Percentiles rank a stretch among this genome's conserved stretches.
These are phyloP conservation scores for Penicillium vulpinum DNA, from an alignment of 2,329 filamentous ascomycete genomes.

Conservation along the genomic window DNA sequence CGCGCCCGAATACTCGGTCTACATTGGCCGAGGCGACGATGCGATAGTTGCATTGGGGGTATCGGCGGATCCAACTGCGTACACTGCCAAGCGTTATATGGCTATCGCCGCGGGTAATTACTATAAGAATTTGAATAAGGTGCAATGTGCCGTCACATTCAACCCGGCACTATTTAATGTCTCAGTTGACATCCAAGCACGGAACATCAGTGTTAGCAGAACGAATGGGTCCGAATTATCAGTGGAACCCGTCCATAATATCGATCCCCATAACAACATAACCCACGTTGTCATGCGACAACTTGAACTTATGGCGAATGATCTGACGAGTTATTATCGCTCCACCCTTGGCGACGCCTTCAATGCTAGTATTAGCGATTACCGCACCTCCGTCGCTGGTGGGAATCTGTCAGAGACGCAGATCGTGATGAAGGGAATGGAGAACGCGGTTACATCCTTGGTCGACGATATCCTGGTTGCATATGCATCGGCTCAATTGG, in stretches of 20 bases:
- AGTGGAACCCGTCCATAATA: neutral
- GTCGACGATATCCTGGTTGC: slow-evolving; percentile 8
- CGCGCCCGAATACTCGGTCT: slow-evolving; percentile 1
- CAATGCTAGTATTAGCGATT: slow-evolving; percentile 13
- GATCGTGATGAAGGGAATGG: slow-evolving; percentile 5
- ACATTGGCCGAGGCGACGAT: neutral
- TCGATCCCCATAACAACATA: slow-evolving; percentile 5
- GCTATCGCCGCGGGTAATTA: neutral
- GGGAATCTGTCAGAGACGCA: neutral
- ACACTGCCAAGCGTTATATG: slow-evolving; percentile 2
- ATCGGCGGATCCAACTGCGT: neutral
- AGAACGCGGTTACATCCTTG: slow-evolving; percentile 3
- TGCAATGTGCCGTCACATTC: slow-evolving; percentile 6
- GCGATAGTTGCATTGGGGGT: slow-evolving; percentile 5
- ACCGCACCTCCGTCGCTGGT: neutral
- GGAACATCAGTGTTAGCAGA: slow-evolving; percentile 3
- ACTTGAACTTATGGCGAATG: slow-evolving; percentile 9
- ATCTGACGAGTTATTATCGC: slow-evolving; percentile 7
- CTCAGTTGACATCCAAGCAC: neutral
- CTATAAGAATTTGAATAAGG: neutral
- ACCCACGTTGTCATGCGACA: slow-evolving; percentile 6
- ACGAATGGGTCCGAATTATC: neutral
- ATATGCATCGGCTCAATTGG: slow-evolving; percentile 7
- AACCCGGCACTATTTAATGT: slow-evolving; percentile 2
- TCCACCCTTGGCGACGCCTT: slow-evolving; percentile 7